phyloP scores from a whole-genome alignment of 345 rosid genomes.

The Fremontodendron californicum region DNA sequence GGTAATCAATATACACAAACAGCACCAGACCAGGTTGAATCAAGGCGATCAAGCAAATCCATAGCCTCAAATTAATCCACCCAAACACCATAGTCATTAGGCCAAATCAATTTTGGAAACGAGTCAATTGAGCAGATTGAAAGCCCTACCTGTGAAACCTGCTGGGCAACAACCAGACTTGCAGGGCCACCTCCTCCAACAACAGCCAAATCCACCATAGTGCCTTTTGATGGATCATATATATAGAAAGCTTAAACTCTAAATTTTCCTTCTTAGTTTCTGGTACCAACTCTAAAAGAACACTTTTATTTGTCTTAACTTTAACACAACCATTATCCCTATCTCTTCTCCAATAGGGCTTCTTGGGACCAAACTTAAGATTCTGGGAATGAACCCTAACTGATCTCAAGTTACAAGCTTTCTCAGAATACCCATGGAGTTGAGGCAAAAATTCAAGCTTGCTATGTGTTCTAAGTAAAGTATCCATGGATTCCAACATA shows the following conservation, averaged over 20 bases:
- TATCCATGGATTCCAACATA: neutral
- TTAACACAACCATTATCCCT: conserved; percentile 27
- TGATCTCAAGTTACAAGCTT: too few species aligned
- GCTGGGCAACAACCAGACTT: conserved; percentile 93
- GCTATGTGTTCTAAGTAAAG: too few species aligned
- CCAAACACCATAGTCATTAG: too few species aligned
- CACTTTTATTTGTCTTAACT: conserved; percentile 43
- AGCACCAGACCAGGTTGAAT: conserved; percentile 92
- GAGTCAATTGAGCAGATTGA: too few species aligned
- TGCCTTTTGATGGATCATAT: conserved; percentile 57
- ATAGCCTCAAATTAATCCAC: conserved; percentile 95
- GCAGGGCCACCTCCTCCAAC: conserved; percentile 99
- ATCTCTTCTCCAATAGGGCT: conserved; percentile 33
- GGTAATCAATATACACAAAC: conserved; percentile 62
- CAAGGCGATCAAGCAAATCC: conserved; percentile 93
- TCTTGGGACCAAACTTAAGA: conserved; percentile 46
- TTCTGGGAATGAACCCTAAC: conserved; percentile 21
- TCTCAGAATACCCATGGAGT: too few species aligned
- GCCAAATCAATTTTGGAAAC: too few species aligned
- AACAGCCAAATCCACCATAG: conserved; percentile 71
- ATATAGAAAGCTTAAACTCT: conserved; percentile 77
- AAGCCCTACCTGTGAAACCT: conserved; percentile 78
- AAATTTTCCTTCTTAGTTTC: too few species aligned
- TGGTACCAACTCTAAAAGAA: conserved; percentile 87
- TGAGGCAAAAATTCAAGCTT: too few species aligned